Evolutionary conservation across 306 rosid genomes (phyloP).

Genomic region (Quercus mongolica): DNA sequence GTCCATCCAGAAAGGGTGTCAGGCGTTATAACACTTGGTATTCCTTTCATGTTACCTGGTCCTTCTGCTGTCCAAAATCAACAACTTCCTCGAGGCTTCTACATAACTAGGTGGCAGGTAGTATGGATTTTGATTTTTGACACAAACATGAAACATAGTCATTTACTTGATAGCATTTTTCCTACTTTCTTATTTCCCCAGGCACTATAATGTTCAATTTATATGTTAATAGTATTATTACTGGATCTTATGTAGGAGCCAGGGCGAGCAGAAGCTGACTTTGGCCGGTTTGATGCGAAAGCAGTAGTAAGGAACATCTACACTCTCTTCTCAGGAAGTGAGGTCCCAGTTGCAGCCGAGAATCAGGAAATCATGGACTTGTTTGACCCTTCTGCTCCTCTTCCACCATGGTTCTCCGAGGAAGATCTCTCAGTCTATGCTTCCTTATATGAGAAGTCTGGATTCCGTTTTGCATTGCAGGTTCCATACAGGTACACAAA

Average conservation of each 20-base stretch:
- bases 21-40: slow-evolving; percentile 44
- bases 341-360: slow-evolving; percentile 44
- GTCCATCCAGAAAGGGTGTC: slow-evolving; percentile 44
- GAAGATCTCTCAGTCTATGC: slow-evolving; percentile 51
- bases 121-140: neutral
- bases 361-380: slow-evolving; percentile 62
- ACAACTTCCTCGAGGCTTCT: slow-evolving; percentile 57
- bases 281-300: slow-evolving; percentile 52
- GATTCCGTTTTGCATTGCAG: slow-evolving; percentile 49
- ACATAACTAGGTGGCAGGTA: slow-evolving; percentile 54
- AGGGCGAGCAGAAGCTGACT: slow-evolving; percentile 59
- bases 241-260: slow-evolving; percentile 29
- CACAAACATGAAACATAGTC: neutral
- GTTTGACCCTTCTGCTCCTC: slow-evolving; percentile 47
- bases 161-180: neutral
- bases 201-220: too few relatives aligned
- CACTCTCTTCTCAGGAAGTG: slow-evolving; percentile 51
- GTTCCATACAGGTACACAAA: slow-evolving; percentile 51
- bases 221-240: neutral
- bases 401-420: slow-evolving; percentile 59
- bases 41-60: slow-evolving; percentile 51
- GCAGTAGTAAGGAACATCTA: slow-evolving; percentile 51
- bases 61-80: slow-evolving; percentile 29
- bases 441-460: slow-evolving; percentile 51
- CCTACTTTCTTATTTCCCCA: neutral